A percentile compares a stretch with the other conserved stretches of the same genome.
phyloP scores from a whole-genome alignment of 148 eudicot genomes.

The Agrostemma githago region DNA sequence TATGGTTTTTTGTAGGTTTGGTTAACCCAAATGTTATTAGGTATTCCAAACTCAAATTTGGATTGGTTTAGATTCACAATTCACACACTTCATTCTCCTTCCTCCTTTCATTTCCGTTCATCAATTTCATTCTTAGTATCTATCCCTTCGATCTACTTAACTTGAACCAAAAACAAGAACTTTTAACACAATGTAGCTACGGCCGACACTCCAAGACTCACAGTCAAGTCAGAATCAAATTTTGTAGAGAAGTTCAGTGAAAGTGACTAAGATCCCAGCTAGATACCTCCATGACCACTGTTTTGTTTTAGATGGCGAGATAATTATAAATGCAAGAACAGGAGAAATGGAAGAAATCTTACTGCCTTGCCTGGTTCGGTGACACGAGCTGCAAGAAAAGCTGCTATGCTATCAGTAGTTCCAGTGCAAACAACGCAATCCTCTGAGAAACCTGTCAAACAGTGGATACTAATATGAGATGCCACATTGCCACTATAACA shows the following conservation, averaged over 20 bases:
- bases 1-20: too few species aligned
- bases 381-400: constrained; percentile 94
- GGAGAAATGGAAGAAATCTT: constrained; percentile 24
- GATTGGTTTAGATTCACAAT: too few species aligned
- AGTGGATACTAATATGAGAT: constrained; percentile 13
- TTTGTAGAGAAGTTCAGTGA: not conserved
- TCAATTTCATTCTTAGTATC: too few species aligned
- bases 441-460: constrained; percentile 61
- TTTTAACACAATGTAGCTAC: too few species aligned
- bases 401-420: constrained; percentile 99
- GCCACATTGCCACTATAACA: not conserved
- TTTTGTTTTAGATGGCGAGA: not conserved
- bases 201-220: not conserved
- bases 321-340: not conserved
- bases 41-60: too few species aligned
- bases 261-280: not conserved
- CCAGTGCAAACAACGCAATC: constrained; percentile 85
- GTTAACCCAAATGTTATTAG: too few species aligned
- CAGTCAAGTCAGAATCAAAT: not conserved
- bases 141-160: too few species aligned
- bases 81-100: too few species aligned
- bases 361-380: constrained; percentile 90
- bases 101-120: too few species aligned
- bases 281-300: not conserved
- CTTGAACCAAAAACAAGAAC: too few species aligned